Percentiles rank a stretch among this genome's conserved stretches.
Evolutionary conservation across 2,329 filamentous ascomycete genomes (phyloP).

Genomic region (Diaporthe aspalathi): DNA sequence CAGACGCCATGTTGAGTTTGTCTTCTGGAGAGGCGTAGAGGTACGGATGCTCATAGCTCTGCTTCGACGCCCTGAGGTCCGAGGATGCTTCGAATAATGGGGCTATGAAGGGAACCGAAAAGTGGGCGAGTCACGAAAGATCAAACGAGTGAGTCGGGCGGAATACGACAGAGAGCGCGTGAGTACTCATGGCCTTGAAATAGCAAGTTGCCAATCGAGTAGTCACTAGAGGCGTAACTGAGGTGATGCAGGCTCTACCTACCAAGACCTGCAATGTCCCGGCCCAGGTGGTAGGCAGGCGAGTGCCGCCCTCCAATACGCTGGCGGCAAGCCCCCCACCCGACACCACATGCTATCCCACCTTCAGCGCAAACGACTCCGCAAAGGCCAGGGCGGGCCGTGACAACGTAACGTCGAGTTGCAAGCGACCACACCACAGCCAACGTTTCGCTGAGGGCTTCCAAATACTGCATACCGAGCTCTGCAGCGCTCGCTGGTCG

Average conservation of each 20-base stretch:
- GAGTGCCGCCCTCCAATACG: background rate
- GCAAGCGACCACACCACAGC: constrained; percentile 11
- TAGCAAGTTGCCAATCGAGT: background rate
- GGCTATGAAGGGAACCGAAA: background rate
- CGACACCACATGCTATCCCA: background rate
- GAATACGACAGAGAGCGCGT: constrained; percentile 1
- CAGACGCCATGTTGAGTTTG: constrained; percentile 35
- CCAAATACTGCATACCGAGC: constrained; percentile 9
- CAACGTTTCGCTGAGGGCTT: constrained; percentile 11
- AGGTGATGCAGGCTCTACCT: constrained; percentile 3
- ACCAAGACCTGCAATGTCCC: too few species aligned
- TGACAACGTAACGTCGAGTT: constrained; percentile 30
- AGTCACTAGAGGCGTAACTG: constrained; percentile 1
- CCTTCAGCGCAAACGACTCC: background rate
- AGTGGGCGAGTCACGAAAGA: background rate
- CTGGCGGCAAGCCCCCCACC: background rate
- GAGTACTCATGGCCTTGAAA: constrained; percentile 4
- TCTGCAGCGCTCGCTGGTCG: background rate
- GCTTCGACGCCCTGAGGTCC: background rate
- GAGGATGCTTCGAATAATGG: background rate
- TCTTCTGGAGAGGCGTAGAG: constrained; percentile 18
- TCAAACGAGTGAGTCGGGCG: background rate
- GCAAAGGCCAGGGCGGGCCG: background rate
- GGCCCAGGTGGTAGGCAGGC: background rate
- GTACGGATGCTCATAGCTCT: constrained; percentile 25